Percentiles rank a stretch among this genome's conserved stretches.
Evolutionary conservation across 257 asterid species (phyloP).

Genomic region (Voacanga thouarsii): DNA sequence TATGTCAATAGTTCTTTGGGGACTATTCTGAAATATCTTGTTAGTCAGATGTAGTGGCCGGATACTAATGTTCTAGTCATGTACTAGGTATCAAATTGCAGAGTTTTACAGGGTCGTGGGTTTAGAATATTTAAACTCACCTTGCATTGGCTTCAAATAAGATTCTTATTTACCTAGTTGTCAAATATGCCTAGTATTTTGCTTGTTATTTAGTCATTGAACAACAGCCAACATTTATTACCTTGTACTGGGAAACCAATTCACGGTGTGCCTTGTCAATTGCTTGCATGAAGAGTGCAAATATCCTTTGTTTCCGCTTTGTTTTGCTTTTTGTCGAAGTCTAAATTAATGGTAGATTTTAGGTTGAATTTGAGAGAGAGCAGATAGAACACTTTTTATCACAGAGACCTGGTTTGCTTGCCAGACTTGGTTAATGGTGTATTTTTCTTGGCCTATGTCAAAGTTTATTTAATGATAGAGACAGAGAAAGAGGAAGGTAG

Average conservation of each 20-base stretch:
- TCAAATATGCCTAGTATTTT: background rate
- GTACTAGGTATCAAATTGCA: background rate
- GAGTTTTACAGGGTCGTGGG: no score
- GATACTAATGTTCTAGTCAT: background rate
- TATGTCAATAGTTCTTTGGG: background rate
- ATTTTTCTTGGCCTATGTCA: background rate
- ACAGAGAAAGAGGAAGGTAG: background rate
- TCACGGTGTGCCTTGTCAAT: background rate
- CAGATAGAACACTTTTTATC: background rate
- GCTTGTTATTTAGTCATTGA: background rate
- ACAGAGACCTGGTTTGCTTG: background rate
- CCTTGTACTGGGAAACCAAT: background rate
- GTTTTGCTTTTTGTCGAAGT: background rate
- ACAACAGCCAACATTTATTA: background rate
- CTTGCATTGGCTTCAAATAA: background rate
- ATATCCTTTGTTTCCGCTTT: background rate
- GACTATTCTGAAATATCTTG: background rate
- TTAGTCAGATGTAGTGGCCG: background rate
- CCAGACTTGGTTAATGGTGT: background rate
- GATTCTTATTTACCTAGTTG: background rate
- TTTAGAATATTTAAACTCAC: background rate
- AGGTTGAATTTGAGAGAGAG: background rate
- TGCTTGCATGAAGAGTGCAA: background rate
- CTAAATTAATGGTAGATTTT: background rate
- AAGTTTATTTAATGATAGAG: background rate